Base-by-base conservation (phyloP, 768 basidiomycete genomes). In the Mycena rebaudengoi region DNA sequence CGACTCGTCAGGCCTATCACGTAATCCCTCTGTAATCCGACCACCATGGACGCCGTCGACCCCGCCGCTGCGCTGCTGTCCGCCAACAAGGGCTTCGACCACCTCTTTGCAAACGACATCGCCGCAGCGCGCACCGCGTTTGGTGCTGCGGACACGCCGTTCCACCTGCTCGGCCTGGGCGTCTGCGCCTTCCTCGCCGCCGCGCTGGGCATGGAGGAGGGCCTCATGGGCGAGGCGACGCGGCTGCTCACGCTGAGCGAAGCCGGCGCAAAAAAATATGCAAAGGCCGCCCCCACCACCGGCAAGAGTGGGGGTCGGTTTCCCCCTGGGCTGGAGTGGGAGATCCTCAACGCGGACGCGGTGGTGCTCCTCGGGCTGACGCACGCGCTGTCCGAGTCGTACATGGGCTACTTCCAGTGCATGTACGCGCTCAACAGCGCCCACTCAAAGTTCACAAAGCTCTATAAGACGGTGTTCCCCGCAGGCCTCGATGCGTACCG, bases 361-460 rank as follows among this genome's bases (percentile, higher is more conserved):
- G 82, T 89, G 7, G 85, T 94, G 6, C 74, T 94, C 37, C 79
- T 89, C 7, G 92, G 91, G 0, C 75, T 94, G 53, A 90, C 88
- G 0, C 85, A 89, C 68, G 91, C 89, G 10, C 75, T 93, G 39
- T 88, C 86, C 58, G 91, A 93, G 75, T 87, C 88, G 2, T 92
- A 92, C 73, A 87, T 85, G 80, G 92, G 91, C 32, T 93, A 93
- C 71, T 68, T 92, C 8, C 91, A 92, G 67, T 92, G 91, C 79
- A 80, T 92, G 86, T 92, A 74, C 74, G 83, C 82, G 10, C 65
- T 62, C 46, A 62, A 64, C 58, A 86, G 86, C 65, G 91, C 91
- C 13, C 90, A 93, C 69, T 85, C 89, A 2, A 92, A 90, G 70
- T 94, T 91, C 67, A 82, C 86, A 10, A 92, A 88, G 89, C 76